Percentiles rank a stretch among this genome's conserved stretches.
phyloP scores from a whole-genome alignment of 2,329 filamentous ascomycete genomes.

The Penicillium sp. region DNA sequence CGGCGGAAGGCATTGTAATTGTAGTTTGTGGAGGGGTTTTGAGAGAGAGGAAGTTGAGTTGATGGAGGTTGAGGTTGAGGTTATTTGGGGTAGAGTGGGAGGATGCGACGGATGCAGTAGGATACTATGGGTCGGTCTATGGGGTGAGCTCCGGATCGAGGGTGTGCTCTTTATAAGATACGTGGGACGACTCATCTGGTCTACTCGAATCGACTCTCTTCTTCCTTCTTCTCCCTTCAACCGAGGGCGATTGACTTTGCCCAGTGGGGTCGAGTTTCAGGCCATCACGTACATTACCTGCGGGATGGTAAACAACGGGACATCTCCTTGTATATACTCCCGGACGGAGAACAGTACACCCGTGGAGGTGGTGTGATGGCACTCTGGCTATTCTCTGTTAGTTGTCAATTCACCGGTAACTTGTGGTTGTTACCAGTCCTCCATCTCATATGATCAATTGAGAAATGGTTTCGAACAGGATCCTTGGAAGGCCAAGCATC shows the following conservation, averaged over 20 bases:
- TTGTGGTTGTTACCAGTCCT: too few relatives aligned
- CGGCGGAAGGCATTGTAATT: constrained; percentile 15
- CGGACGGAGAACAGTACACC: neutral
- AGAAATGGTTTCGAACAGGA: neutral
- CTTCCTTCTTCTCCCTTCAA: constrained; percentile 13
- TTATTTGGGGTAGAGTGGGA: neutral
- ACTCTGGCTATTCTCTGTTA: too few relatives aligned
- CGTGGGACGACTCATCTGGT: neutral
- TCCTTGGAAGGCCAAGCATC: neutral
- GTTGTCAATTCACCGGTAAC: too few relatives aligned
- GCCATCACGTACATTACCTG: neutral
- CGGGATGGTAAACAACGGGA: too few relatives aligned
- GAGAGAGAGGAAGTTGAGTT: neutral
- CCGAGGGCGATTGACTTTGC: constrained; percentile 15
- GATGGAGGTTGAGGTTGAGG: neutral
- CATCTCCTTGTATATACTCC: too few relatives aligned
- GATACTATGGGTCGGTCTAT: too few relatives aligned
- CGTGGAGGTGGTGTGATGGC: neutral
- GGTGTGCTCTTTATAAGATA: neutral
- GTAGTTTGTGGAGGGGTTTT: neutral
- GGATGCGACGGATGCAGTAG: neutral
- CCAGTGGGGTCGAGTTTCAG: neutral
- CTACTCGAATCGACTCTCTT: neutral
- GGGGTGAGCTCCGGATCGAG: neutral
- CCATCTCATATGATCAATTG: too few relatives aligned